Percentiles rank a stretch among this genome's conserved stretches.
Evolutionary conservation across 2,329 filamentous ascomycete species (phyloP).

Genomic region (Lecanicillium sp.): DNA sequence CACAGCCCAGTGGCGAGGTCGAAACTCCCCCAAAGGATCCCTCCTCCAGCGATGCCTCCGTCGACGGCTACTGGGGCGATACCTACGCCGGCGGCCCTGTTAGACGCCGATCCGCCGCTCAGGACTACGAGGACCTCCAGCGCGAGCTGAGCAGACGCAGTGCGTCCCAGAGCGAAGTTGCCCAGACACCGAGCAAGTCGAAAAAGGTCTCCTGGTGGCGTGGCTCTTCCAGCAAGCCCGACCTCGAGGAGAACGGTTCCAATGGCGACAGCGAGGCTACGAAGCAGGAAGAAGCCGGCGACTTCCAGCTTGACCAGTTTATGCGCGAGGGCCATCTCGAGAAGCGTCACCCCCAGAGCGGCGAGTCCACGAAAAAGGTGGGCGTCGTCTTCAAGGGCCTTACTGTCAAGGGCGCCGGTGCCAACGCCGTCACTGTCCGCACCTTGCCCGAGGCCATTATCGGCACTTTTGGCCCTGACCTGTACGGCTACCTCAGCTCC

Average conservation of each 20-base stretch:
- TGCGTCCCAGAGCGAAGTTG: slow-evolving; percentile 1
- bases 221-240: slow-evolving; percentile 1
- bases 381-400: slow-evolving; percentile 72
- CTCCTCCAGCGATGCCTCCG: slow-evolving; percentile 6
- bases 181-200: background rate
- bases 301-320: slow-evolving; percentile 63
- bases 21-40: background rate
- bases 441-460: slow-evolving; percentile 68
- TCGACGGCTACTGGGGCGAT: slow-evolving; percentile 19
- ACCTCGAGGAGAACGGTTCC: slow-evolving; percentile 2
- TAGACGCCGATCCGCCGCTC: slow-evolving; percentile 10
- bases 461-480: slow-evolving; percentile 73
- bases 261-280: slow-evolving; percentile 9
- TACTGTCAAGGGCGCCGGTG: slow-evolving; percentile 64
- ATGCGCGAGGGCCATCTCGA: slow-evolving; percentile 70
- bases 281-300: slow-evolving; percentile 38
- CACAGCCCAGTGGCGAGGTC: too few species aligned
- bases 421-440: slow-evolving; percentile 59
- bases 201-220: slow-evolving; percentile 2
- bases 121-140: slow-evolving; percentile 15
- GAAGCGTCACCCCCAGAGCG: slow-evolving; percentile 52
- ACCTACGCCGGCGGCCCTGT: slow-evolving; percentile 14
- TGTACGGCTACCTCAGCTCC: slow-evolving; percentile 43
- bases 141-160: slow-evolving; percentile 14
- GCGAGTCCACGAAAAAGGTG: slow-evolving; percentile 65